These are phyloP conservation scores for Climacium dendroides DNA, from an alignment of 225 moss, liverwort and hornwort genomes.

Conservation along the genomic window DNA sequence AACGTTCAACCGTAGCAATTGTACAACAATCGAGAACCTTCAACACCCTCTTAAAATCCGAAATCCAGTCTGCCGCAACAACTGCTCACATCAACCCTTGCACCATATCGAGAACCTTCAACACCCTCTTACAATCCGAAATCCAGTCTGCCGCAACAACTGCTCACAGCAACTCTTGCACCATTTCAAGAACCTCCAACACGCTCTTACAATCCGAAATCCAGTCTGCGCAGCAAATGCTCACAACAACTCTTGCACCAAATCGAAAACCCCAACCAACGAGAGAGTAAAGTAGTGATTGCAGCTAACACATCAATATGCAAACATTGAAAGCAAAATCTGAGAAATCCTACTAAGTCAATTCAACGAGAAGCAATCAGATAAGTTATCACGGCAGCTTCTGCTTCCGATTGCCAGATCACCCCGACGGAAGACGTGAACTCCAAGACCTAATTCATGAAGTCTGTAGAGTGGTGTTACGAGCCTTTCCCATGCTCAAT, in stretches of 20 bases:
- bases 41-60: not conserved
- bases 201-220: not conserved
- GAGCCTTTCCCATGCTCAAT: too few species aligned
- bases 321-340: not conserved
- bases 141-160: not conserved
- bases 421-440: not conserved
- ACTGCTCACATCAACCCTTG: not conserved
- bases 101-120: not conserved
- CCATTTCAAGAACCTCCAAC: not conserved
- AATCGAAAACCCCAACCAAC: not conserved
- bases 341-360: not conserved
- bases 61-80: not conserved
- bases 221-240: not conserved
- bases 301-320: not conserved
- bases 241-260: not conserved
- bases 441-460: not conserved
- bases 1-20: not conserved
- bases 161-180: not conserved
- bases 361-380: not conserved
- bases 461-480: not conserved
- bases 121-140: not conserved
- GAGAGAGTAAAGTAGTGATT: not conserved
- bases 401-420: not conserved
- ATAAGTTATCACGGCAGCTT: not conserved
- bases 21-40: not conserved